Base-by-base conservation (phyloP, 2,329 filamentous ascomycete species). In the Neofusicoccum laricinum region DNA sequence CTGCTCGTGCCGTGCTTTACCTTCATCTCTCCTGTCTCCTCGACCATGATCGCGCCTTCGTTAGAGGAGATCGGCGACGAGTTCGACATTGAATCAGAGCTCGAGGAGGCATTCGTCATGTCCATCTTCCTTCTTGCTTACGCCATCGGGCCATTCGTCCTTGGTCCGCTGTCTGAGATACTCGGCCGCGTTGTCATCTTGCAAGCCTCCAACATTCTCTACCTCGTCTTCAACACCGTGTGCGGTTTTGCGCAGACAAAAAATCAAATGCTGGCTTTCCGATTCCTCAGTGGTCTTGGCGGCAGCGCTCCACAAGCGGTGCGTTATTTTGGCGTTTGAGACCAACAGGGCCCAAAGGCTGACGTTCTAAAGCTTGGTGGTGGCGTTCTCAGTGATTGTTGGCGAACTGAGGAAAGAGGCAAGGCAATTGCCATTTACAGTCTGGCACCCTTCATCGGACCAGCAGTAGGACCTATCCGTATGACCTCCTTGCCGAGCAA, bases 351-450 rank as follows among this genome's bases (percentile, higher is more conserved):
- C 17, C 1, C 2, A 30, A 14, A 21, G 4, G 25, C n/a, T 61
- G n/a, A 61, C 15, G 73, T 11, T 79, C 81, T 55, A 21, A 40
- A 74, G 72, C 67, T 76, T 1, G 74, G 75, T 36, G 74, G 71
- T 30, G 75, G 75, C 14, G 70, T 75, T 3, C 66, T 76, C 7
- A 80, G 81, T 58, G 87, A 89, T 70, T 81, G 84, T 19, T 89
- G 85, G 79, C 76, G 72, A 2, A 80, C 86, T 7, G 86, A 89
- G 71, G 79, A 89, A 71, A 82, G 87, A 64, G 87, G 87, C 6
- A 84, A 84, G 67, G 84, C 86, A 8, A 83, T 89, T 67, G 82
- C 82, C 2, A 80, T 89, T 41, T 89, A 89, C 75, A 85, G 81
- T 50, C 80, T 89, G 4, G 81, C 84, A 7, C 87, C 87, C 0